Evolutionary conservation across 805 yeast species (phyloP).

Genomic region (Metschnikowia orientalis): DNA sequence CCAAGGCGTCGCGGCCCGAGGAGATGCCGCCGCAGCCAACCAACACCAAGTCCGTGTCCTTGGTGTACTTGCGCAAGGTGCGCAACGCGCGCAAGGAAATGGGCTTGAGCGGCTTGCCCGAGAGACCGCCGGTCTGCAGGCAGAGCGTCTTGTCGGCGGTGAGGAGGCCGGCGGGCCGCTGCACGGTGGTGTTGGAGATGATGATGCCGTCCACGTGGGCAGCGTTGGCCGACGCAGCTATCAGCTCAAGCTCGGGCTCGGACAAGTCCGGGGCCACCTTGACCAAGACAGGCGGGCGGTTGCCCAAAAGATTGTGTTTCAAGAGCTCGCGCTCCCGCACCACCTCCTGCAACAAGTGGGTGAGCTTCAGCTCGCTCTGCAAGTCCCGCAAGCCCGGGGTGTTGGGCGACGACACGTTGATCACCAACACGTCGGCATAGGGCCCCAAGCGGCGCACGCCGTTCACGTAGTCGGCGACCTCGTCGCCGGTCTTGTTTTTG

Average conservation of each 20-base stretch:
- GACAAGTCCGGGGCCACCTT: conserved; percentile 92
- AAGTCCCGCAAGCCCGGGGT: conserved; percentile 91
- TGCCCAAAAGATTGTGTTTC: conserved; percentile 36
- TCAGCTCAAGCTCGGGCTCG: conserved; percentile 73
- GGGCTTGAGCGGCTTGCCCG: conserved; percentile 89
- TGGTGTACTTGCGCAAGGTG: conserved; percentile 69
- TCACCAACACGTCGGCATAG: conserved; percentile 81
- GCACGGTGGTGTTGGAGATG: conserved; percentile 86
- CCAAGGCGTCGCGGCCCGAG: conserved; percentile 83
- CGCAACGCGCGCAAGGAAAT: conserved; percentile 67
- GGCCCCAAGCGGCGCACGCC: conserved; percentile 83
- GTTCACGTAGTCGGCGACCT: conserved; percentile 74
- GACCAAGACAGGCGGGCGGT: conserved; percentile 75
- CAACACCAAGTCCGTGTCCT: conserved; percentile 66
- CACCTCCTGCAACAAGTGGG: conserved; percentile 61
- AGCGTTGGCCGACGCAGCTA: conserved; percentile 72
- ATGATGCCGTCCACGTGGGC: conserved; percentile 88
- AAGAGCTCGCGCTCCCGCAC: conserved; percentile 60
- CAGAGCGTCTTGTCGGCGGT: conserved; percentile 42
- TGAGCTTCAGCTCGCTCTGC: conserved; percentile 72
- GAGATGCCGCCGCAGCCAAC: conserved; percentile 95
- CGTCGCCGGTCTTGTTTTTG: conserved; percentile 90
- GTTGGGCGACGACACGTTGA: conserved; percentile 92
- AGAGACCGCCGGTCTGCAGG: conserved; percentile 76
- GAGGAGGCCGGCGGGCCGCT: conserved; percentile 63